These are phyloP conservation scores for Wallacemonas sp. DNA, from an alignment of 208 protist genomes.

Conservation along the genomic window DNA sequence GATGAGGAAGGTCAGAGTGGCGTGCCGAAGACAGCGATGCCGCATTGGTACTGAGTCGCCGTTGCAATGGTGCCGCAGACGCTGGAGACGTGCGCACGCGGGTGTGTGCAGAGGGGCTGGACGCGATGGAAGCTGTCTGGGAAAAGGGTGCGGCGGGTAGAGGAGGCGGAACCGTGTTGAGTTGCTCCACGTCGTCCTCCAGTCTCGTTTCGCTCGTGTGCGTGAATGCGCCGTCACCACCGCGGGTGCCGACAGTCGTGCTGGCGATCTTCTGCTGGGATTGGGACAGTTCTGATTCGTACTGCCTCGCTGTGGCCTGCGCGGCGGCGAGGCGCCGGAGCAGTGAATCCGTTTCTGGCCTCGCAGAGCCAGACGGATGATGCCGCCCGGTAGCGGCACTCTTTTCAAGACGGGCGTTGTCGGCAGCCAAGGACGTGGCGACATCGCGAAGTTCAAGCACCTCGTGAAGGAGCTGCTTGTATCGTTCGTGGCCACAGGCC, in stretches of 20 bases:
- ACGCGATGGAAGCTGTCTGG: neutral
- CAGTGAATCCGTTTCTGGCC: conserved; percentile 21
- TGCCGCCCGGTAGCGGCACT: neutral
- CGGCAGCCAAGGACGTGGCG: conserved; percentile 41
- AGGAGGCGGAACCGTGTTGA: conserved; percentile 22
- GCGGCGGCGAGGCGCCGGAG: conserved; percentile 57
- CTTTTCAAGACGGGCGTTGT: conserved; percentile 15
- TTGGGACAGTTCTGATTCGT: conserved; percentile 48
- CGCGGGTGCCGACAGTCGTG: neutral
- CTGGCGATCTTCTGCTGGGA: conserved; percentile 21
- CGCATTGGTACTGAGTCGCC: neutral
- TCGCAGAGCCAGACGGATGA: conserved; percentile 17
- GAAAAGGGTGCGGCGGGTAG: conserved; percentile 20
- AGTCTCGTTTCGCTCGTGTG: neutral
- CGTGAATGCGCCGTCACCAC: neutral
- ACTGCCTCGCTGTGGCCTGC: conserved; percentile 53
- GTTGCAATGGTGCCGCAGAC: neutral
- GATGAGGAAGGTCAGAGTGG: conserved; percentile 10
- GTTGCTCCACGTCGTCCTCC: neutral
- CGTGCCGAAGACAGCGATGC: neutral
- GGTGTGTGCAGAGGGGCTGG: conserved; percentile 7
- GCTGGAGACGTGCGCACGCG: neutral
- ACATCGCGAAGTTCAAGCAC: conserved; percentile 44
- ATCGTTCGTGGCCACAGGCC: conserved; percentile 20
- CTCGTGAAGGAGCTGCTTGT: conserved; percentile 64